Base-by-base conservation (phyloP, 352 stramenopile genomes). In the Pythium vanterpoolii region DNA sequence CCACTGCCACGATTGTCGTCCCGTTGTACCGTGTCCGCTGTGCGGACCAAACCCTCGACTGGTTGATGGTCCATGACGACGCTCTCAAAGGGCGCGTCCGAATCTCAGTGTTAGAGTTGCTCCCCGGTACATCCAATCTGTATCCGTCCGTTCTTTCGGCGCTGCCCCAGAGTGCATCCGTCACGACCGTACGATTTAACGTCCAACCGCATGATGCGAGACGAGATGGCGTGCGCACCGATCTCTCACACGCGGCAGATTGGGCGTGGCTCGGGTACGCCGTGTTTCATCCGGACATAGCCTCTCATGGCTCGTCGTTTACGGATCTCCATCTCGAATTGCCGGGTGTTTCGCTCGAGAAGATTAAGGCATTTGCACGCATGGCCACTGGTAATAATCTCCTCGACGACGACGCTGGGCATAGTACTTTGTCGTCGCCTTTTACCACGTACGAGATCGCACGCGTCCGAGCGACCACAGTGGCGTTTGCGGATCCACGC, bases 181-280 rank as follows among this genome's bases (percentile, higher is more conserved):
- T 3, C 42, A 14, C 10, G 27, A 5, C 8, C 9, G 4, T 19
- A 34, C 16, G 26, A 45, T 18, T 23, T 42, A 21, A 45, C 33
- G 1, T 42, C 13, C 34, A 42, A 42, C 34, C 34, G 11, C 8
- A 18, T 18, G 19, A n/a, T 42, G 34, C 34, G 5, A 18, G n/a
- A n/a, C n/a, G n/a, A n/a, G n/a, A n/a, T n/a, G n/a, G n/a, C n/a
- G n/a, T n/a, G n/a, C n/a, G 34, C 19, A 42, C 34, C 34, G 14
- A 13, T 11, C 31, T 6, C 31, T 6, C 31, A 11, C 11, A 13
- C 11, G 31, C 31, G 1, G 18, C 42, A 5, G 48, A 56, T 23
- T 45, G 48, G 48, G 48, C 48, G 11, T 56, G 48, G 48, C 48
- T 56, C 19, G 48, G 48, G 16, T 56, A 45, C 33, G 48, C 48